A percentile compares a stretch with the other conserved stretches of the same genome.
These are phyloP conservation scores for Saraca asoca DNA, from an alignment of 331 rosid genomes.

Conservation along the genomic window DNA sequence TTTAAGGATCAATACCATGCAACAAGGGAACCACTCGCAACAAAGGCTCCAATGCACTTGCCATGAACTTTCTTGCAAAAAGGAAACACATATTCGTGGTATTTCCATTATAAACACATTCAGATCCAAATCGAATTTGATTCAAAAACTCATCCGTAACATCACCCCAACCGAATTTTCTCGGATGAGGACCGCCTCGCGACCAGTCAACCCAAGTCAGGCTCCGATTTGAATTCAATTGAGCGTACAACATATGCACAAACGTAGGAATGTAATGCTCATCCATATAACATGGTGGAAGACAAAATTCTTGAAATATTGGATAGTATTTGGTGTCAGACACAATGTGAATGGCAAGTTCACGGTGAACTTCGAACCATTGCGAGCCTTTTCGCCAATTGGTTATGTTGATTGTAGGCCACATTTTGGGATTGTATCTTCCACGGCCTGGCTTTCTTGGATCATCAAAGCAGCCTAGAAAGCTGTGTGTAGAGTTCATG, in stretches of 20 bases:
- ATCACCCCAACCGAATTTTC: conserved; percentile 36
- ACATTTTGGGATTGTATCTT: conserved; percentile 55
- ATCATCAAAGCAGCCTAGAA: conserved; percentile 46
- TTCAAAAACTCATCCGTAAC: conserved; percentile 51
- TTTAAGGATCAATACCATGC: conserved; percentile 46
- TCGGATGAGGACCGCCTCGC: conserved; percentile 56
- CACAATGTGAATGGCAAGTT: conserved; percentile 49
- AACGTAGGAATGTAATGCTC: conserved; percentile 66
- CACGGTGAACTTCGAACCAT: conserved; percentile 61
- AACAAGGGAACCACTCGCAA: conserved; percentile 44
- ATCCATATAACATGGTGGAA: conserved; percentile 50
- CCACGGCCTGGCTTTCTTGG: conserved; percentile 50
- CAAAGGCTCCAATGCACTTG: conserved; percentile 53
- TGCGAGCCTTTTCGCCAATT: conserved; percentile 70
- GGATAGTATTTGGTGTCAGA: conserved; percentile 49
- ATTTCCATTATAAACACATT: conserved; percentile 46
- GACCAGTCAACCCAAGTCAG: conserved; percentile 76
- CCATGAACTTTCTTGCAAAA: conserved; percentile 64
- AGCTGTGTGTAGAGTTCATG: conserved; percentile 47
- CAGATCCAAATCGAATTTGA: conserved; percentile 45
- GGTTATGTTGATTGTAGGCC: conserved; percentile 48
- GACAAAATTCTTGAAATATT: conserved; percentile 37
- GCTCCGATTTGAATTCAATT: conserved; percentile 40
- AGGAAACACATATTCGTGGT: conserved; percentile 52
- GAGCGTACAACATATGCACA: conserved; percentile 34